Conservation (phyloP, 495 filamentous ascomycete genomes). For the Ascodesmis nigricans region DNA sequence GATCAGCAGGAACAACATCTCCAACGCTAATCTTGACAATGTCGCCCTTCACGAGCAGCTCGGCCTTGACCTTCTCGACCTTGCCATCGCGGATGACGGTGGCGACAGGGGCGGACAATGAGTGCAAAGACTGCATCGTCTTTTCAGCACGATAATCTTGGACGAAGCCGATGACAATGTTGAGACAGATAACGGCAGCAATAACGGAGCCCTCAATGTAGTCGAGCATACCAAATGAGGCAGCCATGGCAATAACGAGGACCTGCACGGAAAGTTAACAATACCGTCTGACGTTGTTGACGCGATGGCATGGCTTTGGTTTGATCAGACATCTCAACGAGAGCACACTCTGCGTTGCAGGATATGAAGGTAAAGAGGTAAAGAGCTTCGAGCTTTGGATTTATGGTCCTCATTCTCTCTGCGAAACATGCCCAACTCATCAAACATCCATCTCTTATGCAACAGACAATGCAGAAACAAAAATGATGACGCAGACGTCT, state of each 20-base stretch:
- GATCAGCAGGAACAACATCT: slow-evolving; percentile 49
- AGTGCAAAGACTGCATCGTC: slow-evolving; percentile 46
- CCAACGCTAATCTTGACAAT: slow-evolving; percentile 46
- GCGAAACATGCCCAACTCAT: slow-evolving; percentile 8
- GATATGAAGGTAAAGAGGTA: slow-evolving; percentile 2
- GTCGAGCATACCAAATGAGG: slow-evolving; percentile 51
- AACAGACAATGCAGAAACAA: background rate
- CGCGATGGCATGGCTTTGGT: background rate
- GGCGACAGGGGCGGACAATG: slow-evolving; percentile 45
- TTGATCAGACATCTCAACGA: slow-evolving; percentile 4
- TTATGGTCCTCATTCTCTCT: slow-evolving; percentile 20
- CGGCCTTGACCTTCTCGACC: slow-evolving; percentile 34
- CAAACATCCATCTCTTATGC: no score
- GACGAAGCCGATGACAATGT: slow-evolving; percentile 48
- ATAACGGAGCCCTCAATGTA: slow-evolving; percentile 60
- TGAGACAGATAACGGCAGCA: slow-evolving; percentile 48
- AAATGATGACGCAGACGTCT: slow-evolving; percentile 1
- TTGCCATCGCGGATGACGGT: slow-evolving; percentile 40
- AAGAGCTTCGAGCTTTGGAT: slow-evolving; percentile 20
- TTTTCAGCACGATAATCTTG: slow-evolving; percentile 57
- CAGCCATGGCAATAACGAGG: slow-evolving; percentile 50
- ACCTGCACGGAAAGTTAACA: slow-evolving; percentile 28
- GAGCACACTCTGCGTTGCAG: slow-evolving; percentile 15
- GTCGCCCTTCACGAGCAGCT: slow-evolving; percentile 45
- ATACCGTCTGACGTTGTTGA: background rate